Base-by-base conservation (phyloP, 176 grass and related monocot genomes). In the Phoenix dactylifera region DNA sequence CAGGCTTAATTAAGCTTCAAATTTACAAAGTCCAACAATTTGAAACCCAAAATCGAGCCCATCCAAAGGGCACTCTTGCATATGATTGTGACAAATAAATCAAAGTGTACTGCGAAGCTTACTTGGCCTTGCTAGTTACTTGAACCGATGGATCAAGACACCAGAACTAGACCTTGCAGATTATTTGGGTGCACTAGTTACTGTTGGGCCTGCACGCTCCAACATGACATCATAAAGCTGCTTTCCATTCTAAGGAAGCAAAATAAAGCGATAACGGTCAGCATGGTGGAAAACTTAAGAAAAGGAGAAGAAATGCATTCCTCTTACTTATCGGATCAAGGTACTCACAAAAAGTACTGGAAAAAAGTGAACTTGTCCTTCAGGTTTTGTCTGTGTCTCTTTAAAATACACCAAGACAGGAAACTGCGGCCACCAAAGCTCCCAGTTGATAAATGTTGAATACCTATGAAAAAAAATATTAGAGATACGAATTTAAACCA, bases 291-390 rank as follows among this genome's bases (percentile, higher is more conserved):
- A 15, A 54, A 6, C 17, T 54, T 3, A 5, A 18, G 22, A 17
- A 53, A 28, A 39, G 26, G 32, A 54, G 26, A 49, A 19, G 1
- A 39, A 39, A 39, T 10, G 2, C 32, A 39, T 53, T 10, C 20
- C 1, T 12, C 26, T n/a, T 48, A 54, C 15, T 30, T 67, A 70
- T 4, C 29, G 17, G 3, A 17, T 25, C 26, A 44, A 62, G 35
- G 15, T 50, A 68, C 83, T 84, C 57, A 90, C 86, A n/a, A 95
- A 95, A 76, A 95, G 90, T 64, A 90, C 86, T 18, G 91, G 91
- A 59, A 96, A 96, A 58, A 96, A 96, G 78, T 96, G 91, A 61
- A 96, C 59, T 70, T 96, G 91, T 55, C 91, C 91, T 68, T 87
- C 83, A 0, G 91, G 80, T 69, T 90, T 96, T 15, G 83, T 90